Evolutionary conservation across 1,284 basidiomycete genomes (phyloP).

Genomic region (Cryptococcus maquisensis): DNA sequence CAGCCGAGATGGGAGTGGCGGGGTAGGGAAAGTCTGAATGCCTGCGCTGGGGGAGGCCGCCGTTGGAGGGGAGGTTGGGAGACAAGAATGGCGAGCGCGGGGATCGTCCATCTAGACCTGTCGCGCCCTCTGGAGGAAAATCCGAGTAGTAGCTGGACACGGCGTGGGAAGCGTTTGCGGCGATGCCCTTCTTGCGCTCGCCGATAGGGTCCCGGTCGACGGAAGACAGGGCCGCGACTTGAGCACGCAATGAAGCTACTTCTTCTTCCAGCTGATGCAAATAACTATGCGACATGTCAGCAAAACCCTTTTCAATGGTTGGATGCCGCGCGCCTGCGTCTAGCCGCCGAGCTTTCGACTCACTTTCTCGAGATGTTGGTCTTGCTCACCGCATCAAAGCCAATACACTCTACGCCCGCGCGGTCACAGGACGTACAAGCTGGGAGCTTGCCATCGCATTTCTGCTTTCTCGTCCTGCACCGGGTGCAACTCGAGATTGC

Average conservation of each 20-base stretch:
- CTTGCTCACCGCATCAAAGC: conserved; percentile 50
- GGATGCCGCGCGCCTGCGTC: not conserved
- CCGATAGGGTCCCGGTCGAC: conserved; percentile 16
- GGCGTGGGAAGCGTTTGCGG: conserved; percentile 20
- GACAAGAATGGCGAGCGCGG: conserved; percentile 18
- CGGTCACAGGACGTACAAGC: conserved; percentile 46
- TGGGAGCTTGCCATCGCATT: conserved; percentile 51
- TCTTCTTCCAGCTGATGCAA: conserved; percentile 50
- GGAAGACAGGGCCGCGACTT: conserved; percentile 35
- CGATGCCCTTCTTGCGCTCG: conserved; percentile 24
- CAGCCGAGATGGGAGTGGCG: conserved; percentile 11
- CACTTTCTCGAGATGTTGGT: conserved; percentile 51
- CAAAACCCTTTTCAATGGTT: too few species aligned
- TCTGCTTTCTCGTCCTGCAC: conserved; percentile 47
- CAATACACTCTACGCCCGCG: conserved; percentile 51
- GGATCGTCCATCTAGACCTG: conserved; percentile 13
- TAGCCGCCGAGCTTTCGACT: conserved; percentile 10
- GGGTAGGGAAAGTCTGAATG: conserved; percentile 20
- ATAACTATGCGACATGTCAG: conserved; percentile 30
- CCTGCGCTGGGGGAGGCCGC: not conserved
- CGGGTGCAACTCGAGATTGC: conserved; percentile 50
- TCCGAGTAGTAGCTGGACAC: conserved; percentile 21
- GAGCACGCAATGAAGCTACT: conserved; percentile 43
- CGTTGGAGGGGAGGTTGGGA: not conserved
- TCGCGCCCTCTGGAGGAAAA: conserved; percentile 20